Evolutionary conservation across 2,329 filamentous ascomycete genomes (phyloP).

Genomic region (Salinomyces thailandicus): DNA sequence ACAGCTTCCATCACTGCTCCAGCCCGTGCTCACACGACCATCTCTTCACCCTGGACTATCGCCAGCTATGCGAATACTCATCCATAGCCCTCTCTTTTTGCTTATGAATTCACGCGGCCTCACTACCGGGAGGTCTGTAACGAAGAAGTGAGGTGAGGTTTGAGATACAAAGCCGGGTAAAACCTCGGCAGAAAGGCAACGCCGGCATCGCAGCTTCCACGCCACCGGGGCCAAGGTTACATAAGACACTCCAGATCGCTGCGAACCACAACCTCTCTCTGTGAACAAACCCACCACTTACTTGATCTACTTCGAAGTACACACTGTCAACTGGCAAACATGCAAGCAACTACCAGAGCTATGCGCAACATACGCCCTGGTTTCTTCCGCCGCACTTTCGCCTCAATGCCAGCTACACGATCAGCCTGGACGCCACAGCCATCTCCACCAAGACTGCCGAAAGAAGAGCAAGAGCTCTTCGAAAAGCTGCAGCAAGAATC

Average conservation of each 20-base stretch:
- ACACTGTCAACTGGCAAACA: constrained; percentile 6
- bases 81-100: too few species aligned
- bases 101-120: too few species aligned
- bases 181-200: not conserved
- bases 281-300: too few species aligned
- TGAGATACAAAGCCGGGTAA: constrained; percentile 1
- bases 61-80: too few species aligned
- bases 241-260: not conserved
- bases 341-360: constrained; percentile 13
- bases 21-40: too few species aligned
- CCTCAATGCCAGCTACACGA: constrained; percentile 5
- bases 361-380: constrained; percentile 18
- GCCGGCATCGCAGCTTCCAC: not conserved
- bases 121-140: too few species aligned
- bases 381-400: constrained; percentile 17
- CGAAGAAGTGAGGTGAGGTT: not conserved
- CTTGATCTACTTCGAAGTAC: not conserved
- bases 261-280: not conserved
- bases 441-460: constrained; percentile 73
- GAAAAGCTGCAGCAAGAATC: constrained; percentile 72
- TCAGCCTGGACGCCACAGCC: constrained; percentile 38
- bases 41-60: too few species aligned
- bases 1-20: too few species aligned
- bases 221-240: not conserved
- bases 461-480: constrained; percentile 81